Evolutionary conservation across 495 filamentous ascomycete species (phyloP).

Genomic region (Evansstolkia leycettana): DNA sequence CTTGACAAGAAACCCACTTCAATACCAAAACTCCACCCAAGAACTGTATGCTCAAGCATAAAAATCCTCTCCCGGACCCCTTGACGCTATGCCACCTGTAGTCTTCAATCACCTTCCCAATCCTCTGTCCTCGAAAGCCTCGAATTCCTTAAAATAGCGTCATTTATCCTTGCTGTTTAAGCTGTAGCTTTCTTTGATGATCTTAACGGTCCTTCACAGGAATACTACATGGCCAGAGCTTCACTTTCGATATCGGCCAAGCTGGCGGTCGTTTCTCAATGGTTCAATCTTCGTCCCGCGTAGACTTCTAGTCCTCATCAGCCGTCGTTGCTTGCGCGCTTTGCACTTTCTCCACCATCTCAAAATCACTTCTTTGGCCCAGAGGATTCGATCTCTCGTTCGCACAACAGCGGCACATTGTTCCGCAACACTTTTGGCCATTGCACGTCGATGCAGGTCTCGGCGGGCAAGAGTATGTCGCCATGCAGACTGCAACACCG

Average conservation of each 20-base stretch:
- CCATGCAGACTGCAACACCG: slow-evolving; percentile 31
- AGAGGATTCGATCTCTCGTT: slow-evolving; percentile 25
- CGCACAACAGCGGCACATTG: slow-evolving; percentile 35
- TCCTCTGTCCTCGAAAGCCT: no score
- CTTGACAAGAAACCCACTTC: no score
- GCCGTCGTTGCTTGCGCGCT: slow-evolving; percentile 7
- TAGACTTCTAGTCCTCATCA: neutral
- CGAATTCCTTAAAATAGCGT: no score
- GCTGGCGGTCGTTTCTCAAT: neutral
- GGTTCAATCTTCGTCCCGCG: neutral
- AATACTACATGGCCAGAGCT: no score
- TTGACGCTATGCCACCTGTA: no score
- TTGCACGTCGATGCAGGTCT: slow-evolving; percentile 19
- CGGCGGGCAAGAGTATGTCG: slow-evolving; percentile 18
- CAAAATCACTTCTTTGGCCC: slow-evolving; percentile 40
- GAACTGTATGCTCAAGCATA: no score
- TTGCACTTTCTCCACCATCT: slow-evolving; percentile 27
- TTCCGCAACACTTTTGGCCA: slow-evolving; percentile 30
- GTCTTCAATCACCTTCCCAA: no score
- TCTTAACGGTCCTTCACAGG: no score
- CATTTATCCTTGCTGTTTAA: no score
- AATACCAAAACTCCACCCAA: no score
- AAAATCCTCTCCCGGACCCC: no score
- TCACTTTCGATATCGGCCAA: neutral
- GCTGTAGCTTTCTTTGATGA: no score